Conservation (phyloP, 768 basidiomycete genomes). For the Mycena alexandri region DNA sequence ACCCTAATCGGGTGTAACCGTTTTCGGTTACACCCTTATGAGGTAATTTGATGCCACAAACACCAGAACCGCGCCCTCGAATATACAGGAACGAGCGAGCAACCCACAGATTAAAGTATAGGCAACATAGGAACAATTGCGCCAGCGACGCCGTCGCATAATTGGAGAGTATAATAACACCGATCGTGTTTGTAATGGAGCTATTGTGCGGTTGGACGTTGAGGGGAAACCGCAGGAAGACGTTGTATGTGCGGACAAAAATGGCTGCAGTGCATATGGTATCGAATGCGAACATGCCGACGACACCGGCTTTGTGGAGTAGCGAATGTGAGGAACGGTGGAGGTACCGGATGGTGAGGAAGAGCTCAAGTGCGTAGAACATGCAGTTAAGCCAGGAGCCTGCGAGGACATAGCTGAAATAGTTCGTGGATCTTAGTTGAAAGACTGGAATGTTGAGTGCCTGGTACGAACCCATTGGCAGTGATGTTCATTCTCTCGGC, state of each 20-base stretch:
- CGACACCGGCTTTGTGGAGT: constrained; percentile 14
- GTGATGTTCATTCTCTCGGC: constrained; percentile 14
- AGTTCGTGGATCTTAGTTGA: constrained; percentile 5
- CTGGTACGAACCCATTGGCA: constrained; percentile 10
- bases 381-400: constrained; percentile 22
- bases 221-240: constrained; percentile 11
- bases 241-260: constrained; percentile 4
- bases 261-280: constrained; percentile 18
- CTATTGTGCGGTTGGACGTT: constrained; percentile 1
- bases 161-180: constrained; percentile 6
- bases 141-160: constrained; percentile 6
- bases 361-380: constrained; percentile 13
- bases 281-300: constrained; percentile 12
- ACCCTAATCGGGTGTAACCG: no score
- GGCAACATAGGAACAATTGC: constrained; percentile 10
- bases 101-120: constrained; percentile 17
- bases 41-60: no score
- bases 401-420: constrained; percentile 12
- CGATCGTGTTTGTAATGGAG: constrained; percentile 3
- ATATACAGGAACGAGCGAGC: neutral
- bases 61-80: no score
- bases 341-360: constrained; percentile 17
- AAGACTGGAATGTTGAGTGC: constrained; percentile 5
- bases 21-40: no score
- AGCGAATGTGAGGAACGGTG: constrained; percentile 8